phyloP scores from a whole-genome alignment of 805 yeast species.

The Metahyphopichia silvanorum region DNA sequence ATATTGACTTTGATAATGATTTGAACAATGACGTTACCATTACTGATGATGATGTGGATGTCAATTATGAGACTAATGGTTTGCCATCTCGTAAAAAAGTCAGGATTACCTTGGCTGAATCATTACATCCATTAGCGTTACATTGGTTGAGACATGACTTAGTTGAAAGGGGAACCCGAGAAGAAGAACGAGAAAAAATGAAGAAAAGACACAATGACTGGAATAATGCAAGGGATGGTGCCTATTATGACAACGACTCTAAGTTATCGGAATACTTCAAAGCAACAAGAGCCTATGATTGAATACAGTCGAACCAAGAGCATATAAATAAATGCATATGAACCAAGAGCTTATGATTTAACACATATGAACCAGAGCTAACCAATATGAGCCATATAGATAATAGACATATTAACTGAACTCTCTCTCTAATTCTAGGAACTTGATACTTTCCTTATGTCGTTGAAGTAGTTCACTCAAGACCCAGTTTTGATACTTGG shows the following conservation, averaged over 20 bases:
- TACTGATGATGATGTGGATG: neutral
- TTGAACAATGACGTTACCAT: neutral
- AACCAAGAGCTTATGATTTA: too few relatives aligned
- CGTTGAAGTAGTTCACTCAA: conserved; percentile 17
- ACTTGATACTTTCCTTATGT: conserved; percentile 21
- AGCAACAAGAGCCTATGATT: conserved; percentile 39
- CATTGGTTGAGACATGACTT: conserved; percentile 61
- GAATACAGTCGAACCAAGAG: conserved; percentile 39
- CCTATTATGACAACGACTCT: conserved; percentile 40
- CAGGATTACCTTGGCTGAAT: conserved; percentile 41
- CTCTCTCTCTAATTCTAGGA: conserved; percentile 29
- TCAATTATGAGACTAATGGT: conserved; percentile 2
- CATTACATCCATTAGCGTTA: conserved; percentile 71
- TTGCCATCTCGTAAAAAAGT: conserved; percentile 20
- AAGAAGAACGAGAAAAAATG: conserved; percentile 37
- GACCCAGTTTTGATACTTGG: conserved; percentile 30
- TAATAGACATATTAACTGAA: conserved; percentile 7
- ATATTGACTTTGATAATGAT: conserved; percentile 19
- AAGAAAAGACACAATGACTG: conserved; percentile 52
- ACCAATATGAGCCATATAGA: too few relatives aligned
- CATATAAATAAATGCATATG: conserved; percentile 10
- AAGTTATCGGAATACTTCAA: conserved; percentile 49
- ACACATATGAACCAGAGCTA: too few relatives aligned
- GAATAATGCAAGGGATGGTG: conserved; percentile 40
- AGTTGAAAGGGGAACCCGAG: conserved; percentile 51